These are phyloP conservation scores for Hypholoma fasciculare DNA, from an alignment of 768 basidiomycete genomes.

Conservation along the genomic window DNA sequence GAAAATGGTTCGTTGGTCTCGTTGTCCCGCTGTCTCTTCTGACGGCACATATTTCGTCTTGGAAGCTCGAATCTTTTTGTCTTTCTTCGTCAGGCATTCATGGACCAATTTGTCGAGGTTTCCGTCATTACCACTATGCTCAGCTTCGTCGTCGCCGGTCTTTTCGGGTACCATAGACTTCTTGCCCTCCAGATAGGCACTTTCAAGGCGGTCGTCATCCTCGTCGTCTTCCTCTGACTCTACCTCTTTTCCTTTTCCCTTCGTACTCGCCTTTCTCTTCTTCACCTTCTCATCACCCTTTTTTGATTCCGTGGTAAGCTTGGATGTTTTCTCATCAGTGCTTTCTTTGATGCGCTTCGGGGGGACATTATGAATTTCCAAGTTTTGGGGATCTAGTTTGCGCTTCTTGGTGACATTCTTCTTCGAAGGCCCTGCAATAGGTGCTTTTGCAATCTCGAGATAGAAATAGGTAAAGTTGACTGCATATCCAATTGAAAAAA, in stretches of 20 bases:
- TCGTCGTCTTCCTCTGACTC: constrained; percentile 27
- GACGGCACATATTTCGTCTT: constrained; percentile 54
- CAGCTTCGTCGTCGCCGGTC: constrained; percentile 16
- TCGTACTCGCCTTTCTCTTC: constrained; percentile 18
- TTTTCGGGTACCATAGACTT: background rate
- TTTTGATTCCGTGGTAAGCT: constrained; percentile 13
- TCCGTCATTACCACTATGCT: constrained; percentile 21
- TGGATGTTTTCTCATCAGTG: constrained; percentile 6
- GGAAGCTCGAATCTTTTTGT: constrained; percentile 26
- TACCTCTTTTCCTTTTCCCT: constrained; percentile 19
- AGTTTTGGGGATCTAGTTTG: constrained; percentile 26
- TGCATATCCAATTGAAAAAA: background rate
- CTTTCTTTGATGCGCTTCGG: constrained; percentile 27
- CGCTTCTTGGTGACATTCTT: constrained; percentile 26
- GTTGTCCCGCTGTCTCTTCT: constrained; percentile 71
- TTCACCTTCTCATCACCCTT: constrained; percentile 7
- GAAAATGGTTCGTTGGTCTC: constrained; percentile 86
- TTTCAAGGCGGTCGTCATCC: constrained; percentile 35
- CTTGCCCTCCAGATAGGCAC: constrained; percentile 23
- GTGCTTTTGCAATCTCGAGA: constrained; percentile 17
- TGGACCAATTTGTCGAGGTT: constrained; percentile 50
- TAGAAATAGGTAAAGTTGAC: background rate
- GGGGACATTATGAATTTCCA: constrained; percentile 4
- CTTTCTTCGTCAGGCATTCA: constrained; percentile 50
- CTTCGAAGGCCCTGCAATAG: constrained; percentile 25